These are phyloP conservation scores for Monilinia laxa DNA, from an alignment of 2,329 filamentous ascomycete species.

Conservation along the genomic window DNA sequence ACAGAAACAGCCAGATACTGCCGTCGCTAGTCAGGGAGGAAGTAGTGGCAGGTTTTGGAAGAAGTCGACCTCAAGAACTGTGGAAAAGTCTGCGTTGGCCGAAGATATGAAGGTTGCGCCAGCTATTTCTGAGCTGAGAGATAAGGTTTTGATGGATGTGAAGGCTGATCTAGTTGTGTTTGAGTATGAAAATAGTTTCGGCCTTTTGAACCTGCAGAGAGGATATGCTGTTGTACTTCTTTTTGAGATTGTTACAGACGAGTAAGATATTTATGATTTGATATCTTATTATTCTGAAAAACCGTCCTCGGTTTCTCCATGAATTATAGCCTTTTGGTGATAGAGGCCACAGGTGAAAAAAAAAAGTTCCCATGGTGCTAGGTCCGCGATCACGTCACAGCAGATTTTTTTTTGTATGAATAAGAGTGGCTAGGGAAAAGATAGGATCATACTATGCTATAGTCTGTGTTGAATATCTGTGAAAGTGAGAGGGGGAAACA, in stretches of 20 bases:
- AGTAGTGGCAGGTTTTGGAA: constrained; percentile 28
- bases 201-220: constrained; percentile 48
- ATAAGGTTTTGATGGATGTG: constrained; percentile 34
- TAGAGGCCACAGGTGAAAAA: no score
- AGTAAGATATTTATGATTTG: background rate
- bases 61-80: constrained; percentile 26
- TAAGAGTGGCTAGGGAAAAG: no score
- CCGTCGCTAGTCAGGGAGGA: background rate
- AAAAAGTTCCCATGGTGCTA: no score
- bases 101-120: constrained; percentile 12
- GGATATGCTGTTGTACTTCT: constrained; percentile 37
- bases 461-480: no score
- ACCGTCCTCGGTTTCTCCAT: background rate
- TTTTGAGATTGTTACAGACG: constrained; percentile 24
- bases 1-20: constrained; percentile 1
- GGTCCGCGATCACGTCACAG: no score
- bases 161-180: constrained; percentile 51
- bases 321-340: background rate
- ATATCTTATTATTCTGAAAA: background rate
- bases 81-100: constrained; percentile 4
- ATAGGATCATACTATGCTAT: no score
- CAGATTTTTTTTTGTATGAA: no score
- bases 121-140: constrained; percentile 17
- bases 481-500: no score
- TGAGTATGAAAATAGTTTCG: constrained; percentile 69